These are phyloP conservation scores for Pleurozium schreberi DNA, from an alignment of 225 moss, liverwort and hornwort species.

Conservation along the genomic window DNA sequence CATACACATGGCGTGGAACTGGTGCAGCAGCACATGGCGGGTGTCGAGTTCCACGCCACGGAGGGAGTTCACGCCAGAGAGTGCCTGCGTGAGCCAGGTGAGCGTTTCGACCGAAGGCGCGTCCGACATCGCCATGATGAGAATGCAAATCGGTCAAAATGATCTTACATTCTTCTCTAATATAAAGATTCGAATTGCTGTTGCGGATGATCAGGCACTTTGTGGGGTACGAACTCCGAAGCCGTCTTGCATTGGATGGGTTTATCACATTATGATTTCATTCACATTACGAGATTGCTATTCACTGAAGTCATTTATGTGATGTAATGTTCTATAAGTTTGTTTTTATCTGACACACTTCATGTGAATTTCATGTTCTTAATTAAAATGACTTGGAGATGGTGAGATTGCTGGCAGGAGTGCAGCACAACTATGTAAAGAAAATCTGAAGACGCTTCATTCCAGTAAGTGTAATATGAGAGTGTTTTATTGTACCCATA, in stretches of 20 bases:
- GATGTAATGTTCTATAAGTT: neutral
- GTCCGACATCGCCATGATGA: neutral
- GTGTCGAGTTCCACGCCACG: constrained; percentile 36
- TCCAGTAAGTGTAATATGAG: neutral
- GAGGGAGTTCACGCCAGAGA: constrained; percentile 10
- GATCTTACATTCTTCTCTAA: neutral
- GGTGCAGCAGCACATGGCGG: constrained; percentile 14
- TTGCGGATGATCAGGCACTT: neutral
- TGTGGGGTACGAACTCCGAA: neutral
- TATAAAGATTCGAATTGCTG: neutral
- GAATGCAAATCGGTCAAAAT: neutral
- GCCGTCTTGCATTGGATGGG: neutral
- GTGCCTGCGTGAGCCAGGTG: neutral
- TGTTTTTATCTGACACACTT: neutral
- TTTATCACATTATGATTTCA: neutral
- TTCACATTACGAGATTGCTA: neutral
- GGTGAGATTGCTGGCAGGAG: neutral
- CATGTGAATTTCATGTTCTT: neutral
- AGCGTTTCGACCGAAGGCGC: neutral
- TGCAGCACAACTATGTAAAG: neutral
- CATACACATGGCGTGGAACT: constrained; percentile 16
- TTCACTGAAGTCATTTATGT: neutral
- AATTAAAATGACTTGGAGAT: neutral
- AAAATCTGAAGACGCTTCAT: neutral
- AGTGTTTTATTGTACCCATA: neutral